Evolutionary conservation across 768 basidiomycete genomes (phyloP).

Genomic region (Russula sp.): DNA sequence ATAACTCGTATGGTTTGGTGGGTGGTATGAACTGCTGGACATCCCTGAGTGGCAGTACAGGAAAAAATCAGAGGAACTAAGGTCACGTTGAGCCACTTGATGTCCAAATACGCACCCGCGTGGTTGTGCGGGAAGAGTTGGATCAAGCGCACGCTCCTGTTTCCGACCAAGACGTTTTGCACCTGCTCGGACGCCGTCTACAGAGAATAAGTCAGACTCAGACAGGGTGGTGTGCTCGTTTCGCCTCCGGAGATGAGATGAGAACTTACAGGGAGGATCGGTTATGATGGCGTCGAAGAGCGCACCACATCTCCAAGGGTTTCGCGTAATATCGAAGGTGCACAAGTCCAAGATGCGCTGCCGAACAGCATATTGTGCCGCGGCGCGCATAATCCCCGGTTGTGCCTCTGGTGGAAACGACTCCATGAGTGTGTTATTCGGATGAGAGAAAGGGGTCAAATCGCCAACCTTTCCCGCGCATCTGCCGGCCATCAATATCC

Average conservation of each 20-base stretch:
- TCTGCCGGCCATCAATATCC: slow-evolving; percentile 96
- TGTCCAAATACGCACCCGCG: slow-evolving; percentile 36
- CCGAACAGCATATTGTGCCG: slow-evolving; percentile 77
- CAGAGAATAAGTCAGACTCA: neutral
- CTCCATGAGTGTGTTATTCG: neutral
- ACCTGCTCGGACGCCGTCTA: slow-evolving; percentile 90
- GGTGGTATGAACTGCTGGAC: slow-evolving; percentile 83
- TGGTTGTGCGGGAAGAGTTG: slow-evolving; percentile 18
- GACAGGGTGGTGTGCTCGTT: neutral
- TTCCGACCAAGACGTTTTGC: slow-evolving; percentile 79
- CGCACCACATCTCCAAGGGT: slow-evolving; percentile 86
- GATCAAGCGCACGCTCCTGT: slow-evolving; percentile 42
- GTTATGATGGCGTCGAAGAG: slow-evolving; percentile 94
- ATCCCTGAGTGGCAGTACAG: slow-evolving; percentile 37
- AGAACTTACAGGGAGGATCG: slow-evolving; percentile 82
- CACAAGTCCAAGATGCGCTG: slow-evolving; percentile 75
- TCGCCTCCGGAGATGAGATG: neutral
- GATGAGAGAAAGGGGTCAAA: slow-evolving; percentile 3
- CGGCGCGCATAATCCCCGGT: slow-evolving; percentile 78
- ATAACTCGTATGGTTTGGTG: slow-evolving; percentile 89
- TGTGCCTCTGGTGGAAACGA: slow-evolving; percentile 35
- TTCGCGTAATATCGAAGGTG: slow-evolving; percentile 89
- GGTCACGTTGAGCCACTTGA: neutral
- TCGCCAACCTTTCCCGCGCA: slow-evolving; percentile 80
- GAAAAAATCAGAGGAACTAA: slow-evolving; percentile 8